These are phyloP conservation scores for Setaria viridis DNA, from an alignment of 202 grass and related monocot genomes.

Conservation along the genomic window DNA sequence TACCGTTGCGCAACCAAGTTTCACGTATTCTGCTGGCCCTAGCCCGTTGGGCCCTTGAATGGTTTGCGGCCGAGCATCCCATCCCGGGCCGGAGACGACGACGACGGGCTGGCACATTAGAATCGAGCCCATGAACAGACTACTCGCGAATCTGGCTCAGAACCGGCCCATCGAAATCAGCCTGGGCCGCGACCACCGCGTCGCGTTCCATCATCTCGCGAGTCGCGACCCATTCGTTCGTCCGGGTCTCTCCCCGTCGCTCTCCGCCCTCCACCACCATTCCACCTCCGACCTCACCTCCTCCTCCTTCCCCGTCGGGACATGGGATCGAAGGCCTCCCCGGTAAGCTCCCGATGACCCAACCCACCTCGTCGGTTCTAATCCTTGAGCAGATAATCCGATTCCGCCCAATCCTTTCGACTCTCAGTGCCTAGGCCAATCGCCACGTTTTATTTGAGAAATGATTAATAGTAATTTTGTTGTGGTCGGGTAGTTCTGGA, in stretches of 20 bases:
- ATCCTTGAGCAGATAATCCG: conserved; percentile 1
- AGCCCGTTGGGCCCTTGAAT: background rate
- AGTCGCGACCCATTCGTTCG: background rate
- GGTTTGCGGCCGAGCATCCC: no score
- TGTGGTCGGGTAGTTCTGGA: background rate
- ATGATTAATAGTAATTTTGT: background rate
- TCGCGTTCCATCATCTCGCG: background rate
- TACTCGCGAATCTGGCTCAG: no score
- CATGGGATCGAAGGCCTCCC: conserved; percentile 19
- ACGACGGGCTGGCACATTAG: background rate
- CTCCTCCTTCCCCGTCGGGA: background rate
- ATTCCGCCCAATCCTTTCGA: background rate
- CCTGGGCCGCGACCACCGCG: background rate
- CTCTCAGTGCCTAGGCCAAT: background rate
- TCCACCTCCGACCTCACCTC: background rate
- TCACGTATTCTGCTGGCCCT: no score
- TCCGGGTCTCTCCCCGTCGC: conserved; percentile 32
- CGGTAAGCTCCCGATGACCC: conserved; percentile 19
- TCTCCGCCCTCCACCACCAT: conserved; percentile 41
- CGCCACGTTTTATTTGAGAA: background rate
- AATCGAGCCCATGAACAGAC: background rate
- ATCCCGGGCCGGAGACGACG: no score
- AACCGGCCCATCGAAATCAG: background rate
- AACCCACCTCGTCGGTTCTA: background rate
- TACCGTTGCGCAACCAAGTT: no score